These are phyloP conservation scores for Artemisia tridentata DNA, from an alignment of 129 eudicot genomes.

Conservation along the genomic window DNA sequence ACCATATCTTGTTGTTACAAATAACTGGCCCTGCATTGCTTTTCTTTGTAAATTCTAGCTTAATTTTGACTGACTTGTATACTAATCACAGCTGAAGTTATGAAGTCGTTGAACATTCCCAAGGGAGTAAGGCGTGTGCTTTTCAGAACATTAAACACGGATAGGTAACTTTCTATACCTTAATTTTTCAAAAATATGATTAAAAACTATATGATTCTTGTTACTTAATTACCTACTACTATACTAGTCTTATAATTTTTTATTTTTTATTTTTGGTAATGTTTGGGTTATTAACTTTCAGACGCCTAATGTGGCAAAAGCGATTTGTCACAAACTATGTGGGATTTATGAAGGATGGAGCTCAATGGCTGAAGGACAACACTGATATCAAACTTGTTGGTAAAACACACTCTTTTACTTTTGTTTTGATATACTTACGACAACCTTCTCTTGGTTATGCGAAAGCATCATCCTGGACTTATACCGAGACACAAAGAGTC, in stretches of 20 bases:
- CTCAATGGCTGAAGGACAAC: constrained; percentile 62
- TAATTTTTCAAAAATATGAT: neutral
- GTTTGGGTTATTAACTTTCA: constrained; percentile 18
- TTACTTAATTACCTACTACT: neutral
- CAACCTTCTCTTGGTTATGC: neutral
- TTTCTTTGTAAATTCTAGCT: too few relatives aligned
- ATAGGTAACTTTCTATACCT: constrained; percentile 38
- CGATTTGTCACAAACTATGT: constrained; percentile 50
- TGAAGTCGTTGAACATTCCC: constrained; percentile 55
- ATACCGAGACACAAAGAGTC: neutral
- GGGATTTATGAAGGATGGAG: constrained; percentile 63
- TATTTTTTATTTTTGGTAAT: neutral
- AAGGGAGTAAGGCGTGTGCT: constrained; percentile 65
- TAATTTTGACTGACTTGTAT: neutral
- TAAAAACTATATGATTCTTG: neutral
- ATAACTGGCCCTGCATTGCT: neutral
- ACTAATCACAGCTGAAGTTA: constrained; percentile 46
- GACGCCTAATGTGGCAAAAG: constrained; percentile 49
- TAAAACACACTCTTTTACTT: constrained; percentile 6
- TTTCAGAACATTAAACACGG: constrained; percentile 64
- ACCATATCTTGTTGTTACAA: neutral
- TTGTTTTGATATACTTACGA: neutral
- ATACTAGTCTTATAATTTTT: too few relatives aligned
- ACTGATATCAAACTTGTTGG: constrained; percentile 76
- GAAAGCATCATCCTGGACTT: constrained; percentile 3